Percentiles rank a stretch among this genome's conserved stretches.
Evolutionary conservation across 2,329 filamentous ascomycete genomes (phyloP).

Genomic region (Botrytis cinerea): DNA sequence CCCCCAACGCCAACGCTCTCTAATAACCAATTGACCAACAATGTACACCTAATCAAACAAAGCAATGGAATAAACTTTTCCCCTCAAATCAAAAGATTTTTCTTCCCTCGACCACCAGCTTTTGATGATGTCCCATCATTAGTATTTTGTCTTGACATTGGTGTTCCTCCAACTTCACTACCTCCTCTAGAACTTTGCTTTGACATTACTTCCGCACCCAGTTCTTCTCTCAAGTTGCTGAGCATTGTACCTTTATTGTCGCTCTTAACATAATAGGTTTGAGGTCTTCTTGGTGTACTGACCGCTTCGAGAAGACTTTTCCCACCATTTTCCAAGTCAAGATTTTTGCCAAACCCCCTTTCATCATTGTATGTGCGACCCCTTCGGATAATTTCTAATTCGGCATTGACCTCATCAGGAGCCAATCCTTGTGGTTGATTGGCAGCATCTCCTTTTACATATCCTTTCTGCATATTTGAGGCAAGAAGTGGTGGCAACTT

Average conservation of each 20-base stretch:
- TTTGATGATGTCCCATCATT: conserved; percentile 19
- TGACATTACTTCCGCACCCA: conserved; percentile 30
- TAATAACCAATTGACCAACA: conserved; percentile 1
- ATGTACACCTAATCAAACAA: not conserved
- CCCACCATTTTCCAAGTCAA: conserved; percentile 39
- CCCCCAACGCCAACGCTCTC: conserved; percentile 9
- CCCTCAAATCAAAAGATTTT: conserved; percentile 8
- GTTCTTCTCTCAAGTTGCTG: conserved; percentile 23
- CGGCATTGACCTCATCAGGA: conserved; percentile 30
- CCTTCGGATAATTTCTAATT: conserved; percentile 39
- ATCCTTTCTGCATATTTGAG: conserved; percentile 33
- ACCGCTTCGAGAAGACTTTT: conserved; percentile 34
- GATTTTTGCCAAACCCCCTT: conserved; percentile 37
- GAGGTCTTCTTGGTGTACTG: conserved; percentile 19
- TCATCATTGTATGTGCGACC: conserved; percentile 39
- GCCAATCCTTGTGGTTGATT: conserved; percentile 29
- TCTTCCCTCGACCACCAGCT: conserved; percentile 8
- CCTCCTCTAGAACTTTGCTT: conserved; percentile 27
- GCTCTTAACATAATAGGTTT: conserved; percentile 24
- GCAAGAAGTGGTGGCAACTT: conserved; percentile 39
- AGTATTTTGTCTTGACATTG: conserved; percentile 24
- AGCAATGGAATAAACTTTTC: not conserved
- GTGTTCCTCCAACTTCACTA: conserved; percentile 20
- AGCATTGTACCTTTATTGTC: conserved; percentile 27
- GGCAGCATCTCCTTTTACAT: conserved; percentile 33